Evolutionary conservation across 192 early-diverging fungal genomes (phyloP).

Genomic region (Gigaspora rosea): DNA sequence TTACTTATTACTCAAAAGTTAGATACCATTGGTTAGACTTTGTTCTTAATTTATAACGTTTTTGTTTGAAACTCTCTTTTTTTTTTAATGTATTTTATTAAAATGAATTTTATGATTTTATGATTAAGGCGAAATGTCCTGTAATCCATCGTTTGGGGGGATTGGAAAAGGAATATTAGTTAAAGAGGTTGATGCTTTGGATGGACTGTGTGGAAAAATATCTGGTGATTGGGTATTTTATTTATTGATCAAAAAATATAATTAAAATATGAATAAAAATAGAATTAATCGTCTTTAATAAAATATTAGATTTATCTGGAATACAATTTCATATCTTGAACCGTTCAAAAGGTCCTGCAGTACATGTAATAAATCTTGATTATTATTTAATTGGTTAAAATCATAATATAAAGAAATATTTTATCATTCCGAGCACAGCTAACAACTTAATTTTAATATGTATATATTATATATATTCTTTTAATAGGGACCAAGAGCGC

Average conservation of each 20-base stretch:
- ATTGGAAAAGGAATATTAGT: slow-evolving; percentile 83
- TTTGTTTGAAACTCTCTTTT: background rate
- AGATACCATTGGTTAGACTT: slow-evolving; percentile 65
- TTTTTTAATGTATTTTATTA: background rate
- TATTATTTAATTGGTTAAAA: background rate
- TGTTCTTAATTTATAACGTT: background rate
- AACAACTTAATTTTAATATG: background rate
- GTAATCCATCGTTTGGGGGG: slow-evolving; percentile 85
- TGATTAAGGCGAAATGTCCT: slow-evolving; percentile 76
- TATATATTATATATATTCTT: background rate
- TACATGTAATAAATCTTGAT: slow-evolving; percentile 51
- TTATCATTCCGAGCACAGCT: background rate
- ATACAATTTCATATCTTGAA: slow-evolving; percentile 84
- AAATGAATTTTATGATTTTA: background rate
- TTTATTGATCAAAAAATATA: background rate
- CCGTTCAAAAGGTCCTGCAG: slow-evolving; percentile 79
- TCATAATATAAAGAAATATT: background rate
- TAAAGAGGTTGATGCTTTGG: slow-evolving; percentile 79
- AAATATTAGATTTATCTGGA: slow-evolving; percentile 61
- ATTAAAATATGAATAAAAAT: background rate
- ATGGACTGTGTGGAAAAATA: slow-evolving; percentile 79
- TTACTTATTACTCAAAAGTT: slow-evolving; percentile 73
- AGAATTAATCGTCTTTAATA: background rate
- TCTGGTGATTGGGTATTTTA: slow-evolving; percentile 43
- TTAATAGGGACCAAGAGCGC: slow-evolving; percentile 71